These are phyloP conservation scores for Trametes cingulata DNA, from an alignment of 768 basidiomycete genomes.

Conservation along the genomic window DNA sequence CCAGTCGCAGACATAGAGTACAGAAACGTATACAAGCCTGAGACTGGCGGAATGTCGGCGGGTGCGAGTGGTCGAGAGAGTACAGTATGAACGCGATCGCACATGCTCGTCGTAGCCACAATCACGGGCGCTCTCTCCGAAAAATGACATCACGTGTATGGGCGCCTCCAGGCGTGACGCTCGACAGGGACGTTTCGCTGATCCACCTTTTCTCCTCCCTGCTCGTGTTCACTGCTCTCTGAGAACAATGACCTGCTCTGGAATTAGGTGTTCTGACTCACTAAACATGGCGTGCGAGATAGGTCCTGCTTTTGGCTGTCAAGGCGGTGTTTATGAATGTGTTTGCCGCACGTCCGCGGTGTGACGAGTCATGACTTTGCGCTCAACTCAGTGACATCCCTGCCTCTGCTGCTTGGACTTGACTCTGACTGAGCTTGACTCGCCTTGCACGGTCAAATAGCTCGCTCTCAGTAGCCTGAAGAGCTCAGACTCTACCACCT, in stretches of 20 bases:
- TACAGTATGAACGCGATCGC: background rate
- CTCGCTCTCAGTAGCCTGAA: background rate
- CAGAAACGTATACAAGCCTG: background rate
- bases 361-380: conserved; percentile 21
- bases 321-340: background rate
- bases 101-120: background rate
- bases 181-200: background rate
- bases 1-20: background rate
- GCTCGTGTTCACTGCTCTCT: background rate
- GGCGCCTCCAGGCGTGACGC: conserved; percentile 5
- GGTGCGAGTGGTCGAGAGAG: background rate
- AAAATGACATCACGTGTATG: conserved; percentile 13
- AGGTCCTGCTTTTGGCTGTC: background rate
- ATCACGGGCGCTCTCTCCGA: background rate
- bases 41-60: background rate
- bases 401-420: background rate
- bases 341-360: background rate
- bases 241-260: no score
- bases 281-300: background rate
- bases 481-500: background rate
- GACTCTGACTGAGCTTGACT: conserved; percentile 23
- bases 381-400: conserved; percentile 15
- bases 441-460: conserved; percentile 15
- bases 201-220: background rate
- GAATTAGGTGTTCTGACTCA: background rate